phyloP scores from a whole-genome alignment of 148 eudicot species.

The Chenopodium suecicum region DNA sequence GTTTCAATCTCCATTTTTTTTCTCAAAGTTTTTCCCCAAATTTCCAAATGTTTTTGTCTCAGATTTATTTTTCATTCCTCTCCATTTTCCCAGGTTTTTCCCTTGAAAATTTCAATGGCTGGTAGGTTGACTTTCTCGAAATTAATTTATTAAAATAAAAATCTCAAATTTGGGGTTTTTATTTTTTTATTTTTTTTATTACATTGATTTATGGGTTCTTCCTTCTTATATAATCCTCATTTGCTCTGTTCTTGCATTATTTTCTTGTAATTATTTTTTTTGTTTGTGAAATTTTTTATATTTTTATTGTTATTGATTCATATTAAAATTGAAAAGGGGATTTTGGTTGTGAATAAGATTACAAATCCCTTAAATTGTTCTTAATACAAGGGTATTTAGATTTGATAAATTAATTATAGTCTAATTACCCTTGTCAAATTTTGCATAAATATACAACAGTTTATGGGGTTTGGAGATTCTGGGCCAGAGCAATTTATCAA shows the following conservation, averaged over 20 bases:
- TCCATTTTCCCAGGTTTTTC: conserved; percentile 19
- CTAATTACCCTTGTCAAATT: neutral
- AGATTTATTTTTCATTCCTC: neutral
- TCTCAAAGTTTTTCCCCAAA: neutral
- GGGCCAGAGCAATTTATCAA: conserved; percentile 31
- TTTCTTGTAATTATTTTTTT: neutral
- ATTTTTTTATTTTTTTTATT: neutral
- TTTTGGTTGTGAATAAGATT: neutral
- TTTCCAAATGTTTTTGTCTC: conserved; percentile 18
- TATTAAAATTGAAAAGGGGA: neutral
- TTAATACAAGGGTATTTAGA: conserved; percentile 3
- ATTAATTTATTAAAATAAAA: neutral
- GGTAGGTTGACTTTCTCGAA: conserved; percentile 33
- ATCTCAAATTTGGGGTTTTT: neutral
- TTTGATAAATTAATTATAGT: neutral
- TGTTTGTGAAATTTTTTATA: too few species aligned
- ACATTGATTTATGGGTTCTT: conserved; percentile 21
- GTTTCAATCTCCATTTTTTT: neutral
- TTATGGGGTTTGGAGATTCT: conserved; percentile 32
- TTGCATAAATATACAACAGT: conserved; percentile 24
- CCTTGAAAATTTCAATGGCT: conserved; percentile 20
- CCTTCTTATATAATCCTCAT: neutral
- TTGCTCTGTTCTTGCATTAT: neutral
- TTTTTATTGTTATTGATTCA: too few species aligned
- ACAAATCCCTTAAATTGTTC: conserved; percentile 4